Evolutionary conservation across 345 rosid species (phyloP), one percentile per base, ranked within the genome.

Genomic region (Syzygium grande): DNA sequence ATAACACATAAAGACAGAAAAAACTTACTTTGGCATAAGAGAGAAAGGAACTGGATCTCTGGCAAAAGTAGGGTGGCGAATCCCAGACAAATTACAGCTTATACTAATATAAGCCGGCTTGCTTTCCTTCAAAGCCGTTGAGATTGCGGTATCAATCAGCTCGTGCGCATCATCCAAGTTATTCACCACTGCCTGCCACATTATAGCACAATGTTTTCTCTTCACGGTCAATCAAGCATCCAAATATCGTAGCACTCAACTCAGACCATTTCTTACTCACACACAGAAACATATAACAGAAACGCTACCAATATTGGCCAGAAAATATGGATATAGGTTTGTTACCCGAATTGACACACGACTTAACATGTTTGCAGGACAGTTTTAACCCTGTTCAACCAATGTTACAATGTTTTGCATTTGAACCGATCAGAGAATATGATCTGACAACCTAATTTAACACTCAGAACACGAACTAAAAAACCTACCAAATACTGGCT

Each of bases 101-200:
- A 95, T 93, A 85, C 97, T 95, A 43, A 95, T 95, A 88, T 95
- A 95, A 87, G 65, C 96, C 3, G 96, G 97, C 86, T 95, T 94
- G 84, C 95, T 94, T 89, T 95, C 96, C 90, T 95, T 94, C 91
- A 95, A 86, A 84, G 97, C 97, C 23, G 96, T 95, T 9, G 97
- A 95, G 65, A 95, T 94, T 1, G 97, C 96, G 0, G 94, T 94
- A 90, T 95, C 97, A 52, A 95, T 90, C 14, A 88, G 94, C 86
- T 95, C 96, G 56, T 94, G 96, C 4, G 95, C 97, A 86, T 95
- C 97, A n/a, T 93, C 96, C 92, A 94, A 91, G 88, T 95, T 93
- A 87, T 93, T 94, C 90, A 95, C 94, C 84, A 94, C 95, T 34
- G 94, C 97, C 97, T 95, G 92, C 59, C 85, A 87, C 55, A 59